Percentiles rank a stretch among this genome's conserved stretches.
Conservation (phyloP, 2,329 filamentous ascomycete species). For the Colletotrichum tamarilloi region DNA sequence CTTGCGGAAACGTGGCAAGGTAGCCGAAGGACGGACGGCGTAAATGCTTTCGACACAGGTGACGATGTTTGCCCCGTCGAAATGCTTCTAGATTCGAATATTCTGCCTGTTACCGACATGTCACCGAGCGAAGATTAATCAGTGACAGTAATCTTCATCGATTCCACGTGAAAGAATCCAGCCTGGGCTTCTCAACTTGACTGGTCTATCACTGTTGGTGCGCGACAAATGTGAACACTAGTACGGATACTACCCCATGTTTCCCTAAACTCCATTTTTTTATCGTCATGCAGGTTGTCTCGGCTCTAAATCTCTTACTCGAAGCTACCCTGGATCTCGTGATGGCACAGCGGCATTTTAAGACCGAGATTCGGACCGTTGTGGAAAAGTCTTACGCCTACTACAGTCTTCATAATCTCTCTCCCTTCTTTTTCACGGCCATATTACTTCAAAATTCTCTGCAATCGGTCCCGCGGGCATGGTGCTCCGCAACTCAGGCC, state of each 20-base stretch:
- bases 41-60: too few species aligned
- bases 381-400: too few species aligned
- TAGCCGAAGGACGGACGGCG: too few species aligned
- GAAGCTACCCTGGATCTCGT: constrained; percentile 1
- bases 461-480: not conserved
- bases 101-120: constrained; percentile 3
- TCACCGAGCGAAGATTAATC: not conserved
- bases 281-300: not conserved
- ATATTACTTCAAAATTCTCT: not conserved
- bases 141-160: not conserved
- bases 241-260: not conserved
- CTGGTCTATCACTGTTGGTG: not conserved
- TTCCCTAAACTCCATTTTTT: not conserved
- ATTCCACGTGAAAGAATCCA: not conserved
- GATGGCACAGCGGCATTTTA: not conserved
- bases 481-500: not conserved
- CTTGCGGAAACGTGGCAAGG: not conserved
- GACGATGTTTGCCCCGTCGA: too few species aligned
- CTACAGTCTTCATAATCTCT: not conserved
- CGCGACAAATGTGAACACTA: not conserved
- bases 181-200: not conserved
- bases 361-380: constrained; percentile 9
- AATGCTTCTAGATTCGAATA: not conserved
- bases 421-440: too few species aligned
- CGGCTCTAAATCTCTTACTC: not conserved